Conservation (phyloP, 202 grass and related monocot genomes). For the Bolboschoenoplectus hybrid region DNA sequence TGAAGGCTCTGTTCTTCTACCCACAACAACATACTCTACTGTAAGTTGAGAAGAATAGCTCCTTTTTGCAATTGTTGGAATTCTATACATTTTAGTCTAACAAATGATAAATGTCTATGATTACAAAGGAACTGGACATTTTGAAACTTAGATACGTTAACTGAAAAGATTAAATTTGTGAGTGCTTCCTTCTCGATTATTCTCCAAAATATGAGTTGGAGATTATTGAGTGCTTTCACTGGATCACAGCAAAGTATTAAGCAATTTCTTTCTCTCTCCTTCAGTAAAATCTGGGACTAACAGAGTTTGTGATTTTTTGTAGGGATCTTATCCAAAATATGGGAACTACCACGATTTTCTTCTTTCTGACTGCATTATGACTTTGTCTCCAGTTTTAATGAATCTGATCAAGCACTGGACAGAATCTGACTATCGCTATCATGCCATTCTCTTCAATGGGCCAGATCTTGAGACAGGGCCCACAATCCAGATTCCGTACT, state of each 20-base stretch:
- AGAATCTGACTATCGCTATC: not conserved
- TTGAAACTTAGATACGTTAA: not conserved
- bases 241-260: not conserved
- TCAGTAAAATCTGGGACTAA: not conserved
- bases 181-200: not conserved
- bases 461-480: not conserved
- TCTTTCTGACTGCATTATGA: slow-evolving; percentile 21
- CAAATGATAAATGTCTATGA: not conserved
- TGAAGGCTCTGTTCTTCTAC: not conserved
- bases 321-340: not conserved
- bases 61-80: not conserved
- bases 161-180: not conserved
- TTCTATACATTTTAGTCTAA: not conserved
- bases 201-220: not conserved
- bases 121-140: not conserved
- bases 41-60: slow-evolving; percentile 1
- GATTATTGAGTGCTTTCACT: not conserved
- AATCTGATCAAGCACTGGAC: slow-evolving; percentile 16
- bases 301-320: not conserved
- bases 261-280: not conserved
- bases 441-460: not conserved
- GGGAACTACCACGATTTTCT: slow-evolving; percentile 11
- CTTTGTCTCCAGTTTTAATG: not conserved
- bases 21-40: not conserved
- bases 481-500: not conserved